Conservation (phyloP, 2,329 filamentous ascomycete species). For the Grosmannia serpens region DNA sequence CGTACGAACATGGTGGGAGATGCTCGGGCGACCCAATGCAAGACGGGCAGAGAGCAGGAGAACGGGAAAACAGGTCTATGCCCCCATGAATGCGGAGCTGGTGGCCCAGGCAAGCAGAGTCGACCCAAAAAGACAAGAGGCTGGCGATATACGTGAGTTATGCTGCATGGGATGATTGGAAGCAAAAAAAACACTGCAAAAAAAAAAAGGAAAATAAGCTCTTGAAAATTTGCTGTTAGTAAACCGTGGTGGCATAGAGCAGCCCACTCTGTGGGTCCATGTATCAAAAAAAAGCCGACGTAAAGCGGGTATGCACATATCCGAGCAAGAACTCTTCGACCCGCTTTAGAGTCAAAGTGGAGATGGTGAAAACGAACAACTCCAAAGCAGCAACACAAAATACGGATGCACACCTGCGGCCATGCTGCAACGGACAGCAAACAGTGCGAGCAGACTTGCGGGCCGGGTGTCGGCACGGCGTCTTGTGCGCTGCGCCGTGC, state of each 20-base stretch:
- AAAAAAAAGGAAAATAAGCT: neutral
- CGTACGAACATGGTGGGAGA: slow-evolving; percentile 20
- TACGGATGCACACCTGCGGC: neutral
- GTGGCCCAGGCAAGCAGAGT: neutral
- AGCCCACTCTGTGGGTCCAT: neutral
- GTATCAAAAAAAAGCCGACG: too few relatives aligned
- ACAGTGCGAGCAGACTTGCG: slow-evolving; percentile 3
- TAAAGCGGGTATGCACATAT: too few relatives aligned
- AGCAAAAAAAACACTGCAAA: neutral
- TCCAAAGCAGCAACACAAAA: neutral
- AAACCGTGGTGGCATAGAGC: too few relatives aligned
- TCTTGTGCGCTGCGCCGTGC: neutral
- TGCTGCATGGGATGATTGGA: neutral
- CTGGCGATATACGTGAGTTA: neutral
- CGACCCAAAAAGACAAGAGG: neutral
- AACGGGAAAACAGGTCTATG: slow-evolving; percentile 1
- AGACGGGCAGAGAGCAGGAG: neutral
- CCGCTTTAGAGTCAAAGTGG: too few relatives aligned
- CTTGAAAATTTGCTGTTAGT: neutral
- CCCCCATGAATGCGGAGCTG: neutral
- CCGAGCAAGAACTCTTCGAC: too few relatives aligned
- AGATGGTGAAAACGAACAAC: neutral
- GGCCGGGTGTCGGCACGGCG: neutral
- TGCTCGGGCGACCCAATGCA: slow-evolving; percentile 9
- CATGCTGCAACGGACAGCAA: slow-evolving; percentile 8